These are phyloP conservation scores for Aureobasidium sp. DNA, from an alignment of 2,329 filamentous ascomycete species.

Conservation along the genomic window DNA sequence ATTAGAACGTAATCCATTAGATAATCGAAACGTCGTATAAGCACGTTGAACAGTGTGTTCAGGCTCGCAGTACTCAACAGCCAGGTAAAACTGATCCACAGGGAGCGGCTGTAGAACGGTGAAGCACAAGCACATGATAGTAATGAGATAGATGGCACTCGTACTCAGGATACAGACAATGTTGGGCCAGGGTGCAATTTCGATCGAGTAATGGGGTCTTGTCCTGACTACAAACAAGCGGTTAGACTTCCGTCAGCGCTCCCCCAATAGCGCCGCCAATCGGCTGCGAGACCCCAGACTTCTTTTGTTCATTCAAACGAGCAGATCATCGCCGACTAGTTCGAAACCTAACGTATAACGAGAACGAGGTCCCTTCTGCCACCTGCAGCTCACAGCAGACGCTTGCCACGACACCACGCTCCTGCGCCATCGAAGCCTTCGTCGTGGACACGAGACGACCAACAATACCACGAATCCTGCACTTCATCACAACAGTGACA, in stretches of 20 bases:
- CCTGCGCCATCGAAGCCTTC: neutral
- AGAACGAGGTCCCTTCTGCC: neutral
- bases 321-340: conserved; percentile 2
- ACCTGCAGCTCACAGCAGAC: neutral
- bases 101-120: neutral
- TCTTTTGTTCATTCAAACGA: conserved; percentile 11
- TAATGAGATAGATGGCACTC: neutral
- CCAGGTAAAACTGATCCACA: neutral
- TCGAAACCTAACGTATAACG: neutral
- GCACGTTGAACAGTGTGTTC: neutral
- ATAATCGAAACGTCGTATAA: conserved; percentile 4
- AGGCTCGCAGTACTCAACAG: neutral
- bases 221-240: conserved; percentile 7
- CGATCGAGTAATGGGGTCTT: conserved; percentile 8
- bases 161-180: neutral
- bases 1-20: neutral
- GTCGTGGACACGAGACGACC: neutral
- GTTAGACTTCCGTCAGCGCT: conserved; percentile 6
- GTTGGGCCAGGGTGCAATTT: neutral
- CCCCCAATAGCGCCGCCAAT: conserved; percentile 8
- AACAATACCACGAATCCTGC: neutral
- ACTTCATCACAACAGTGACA: neutral
- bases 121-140: neutral
- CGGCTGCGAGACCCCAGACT: conserved; percentile 4
- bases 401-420: neutral